A percentile compares a stretch with the other conserved stretches of the same genome.
Conservation (phyloP, 2,329 filamentous ascomycete genomes). For the Biscogniauxia marginata region DNA sequence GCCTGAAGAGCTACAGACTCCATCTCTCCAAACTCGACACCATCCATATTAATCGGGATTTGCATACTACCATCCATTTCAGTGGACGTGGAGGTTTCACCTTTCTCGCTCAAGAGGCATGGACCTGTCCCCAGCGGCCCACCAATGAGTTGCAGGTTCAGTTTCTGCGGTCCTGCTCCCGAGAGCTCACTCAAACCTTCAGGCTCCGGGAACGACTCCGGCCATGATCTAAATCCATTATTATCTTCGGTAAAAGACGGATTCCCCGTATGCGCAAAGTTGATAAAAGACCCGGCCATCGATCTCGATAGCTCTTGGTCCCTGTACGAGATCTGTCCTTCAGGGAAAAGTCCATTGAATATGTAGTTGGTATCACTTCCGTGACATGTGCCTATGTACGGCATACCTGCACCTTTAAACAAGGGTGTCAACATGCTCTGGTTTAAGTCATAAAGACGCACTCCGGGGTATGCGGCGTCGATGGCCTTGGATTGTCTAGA, state of each 20-base stretch:
- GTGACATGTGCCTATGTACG: slow-evolving; percentile 22
- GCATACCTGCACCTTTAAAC: slow-evolving; percentile 24
- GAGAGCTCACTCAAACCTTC: neutral
- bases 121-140: slow-evolving; percentile 21
- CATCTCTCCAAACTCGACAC: slow-evolving; percentile 1
- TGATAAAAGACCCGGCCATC: slow-evolving; percentile 19
- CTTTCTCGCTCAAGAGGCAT: slow-evolving; percentile 6
- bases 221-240: slow-evolving; percentile 11
- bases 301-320: slow-evolving; percentile 15
- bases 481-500: slow-evolving; percentile 12
- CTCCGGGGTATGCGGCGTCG: slow-evolving; percentile 13
- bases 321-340: slow-evolving; percentile 14
- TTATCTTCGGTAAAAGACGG: slow-evolving; percentile 5
- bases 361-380: slow-evolving; percentile 30
- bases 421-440: slow-evolving; percentile 29
- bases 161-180: neutral
- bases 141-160: slow-evolving; percentile 21
- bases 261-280: slow-evolving; percentile 25
- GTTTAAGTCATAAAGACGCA: slow-evolving; percentile 28
- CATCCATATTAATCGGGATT: neutral
- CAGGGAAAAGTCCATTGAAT: slow-evolving; percentile 22
- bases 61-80: no score
- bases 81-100: neutral
- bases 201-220: slow-evolving; percentile 18
- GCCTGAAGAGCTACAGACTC: neutral